Percentiles rank a stretch among this genome's conserved stretches.
Evolutionary conservation across 139 green algal genomes (phyloP).

Genomic region (Tetraselmis striata): DNA sequence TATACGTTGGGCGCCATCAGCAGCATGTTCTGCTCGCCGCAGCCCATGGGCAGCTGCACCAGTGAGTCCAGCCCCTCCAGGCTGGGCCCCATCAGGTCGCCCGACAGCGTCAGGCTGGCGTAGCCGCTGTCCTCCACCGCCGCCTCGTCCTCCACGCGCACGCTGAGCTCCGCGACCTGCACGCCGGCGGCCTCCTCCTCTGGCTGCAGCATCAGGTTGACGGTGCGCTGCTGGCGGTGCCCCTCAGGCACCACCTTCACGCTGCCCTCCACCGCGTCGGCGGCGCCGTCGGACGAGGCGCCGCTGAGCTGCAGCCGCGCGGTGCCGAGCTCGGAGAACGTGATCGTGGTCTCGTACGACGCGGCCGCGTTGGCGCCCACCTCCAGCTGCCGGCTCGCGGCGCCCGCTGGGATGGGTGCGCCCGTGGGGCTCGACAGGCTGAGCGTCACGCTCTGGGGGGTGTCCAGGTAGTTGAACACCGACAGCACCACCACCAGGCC

Average conservation of each 20-base stretch:
- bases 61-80: conserved; percentile 11
- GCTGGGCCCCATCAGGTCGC: conserved; percentile 20
- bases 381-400: not conserved
- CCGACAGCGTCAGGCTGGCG: not conserved
- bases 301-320: not conserved
- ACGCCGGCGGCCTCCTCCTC: not conserved
- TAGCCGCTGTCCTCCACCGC: not conserved
- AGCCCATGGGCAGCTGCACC: conserved; percentile 10
- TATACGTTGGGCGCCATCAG: conserved; percentile 17
- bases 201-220: not conserved
- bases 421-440: not conserved
- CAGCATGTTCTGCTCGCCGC: conserved; percentile 27
- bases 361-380: not conserved
- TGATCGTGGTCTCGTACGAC: not conserved
- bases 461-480: conserved; percentile 10
- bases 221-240: not conserved
- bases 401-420: not conserved
- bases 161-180: not conserved
- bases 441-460: not conserved
- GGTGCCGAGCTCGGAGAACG: not conserved
- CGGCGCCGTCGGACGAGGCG: too few species aligned
- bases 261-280: not conserved
- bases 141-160: not conserved
- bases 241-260: not conserved
- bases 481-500: not conserved